Percentiles rank a stretch among this genome's conserved stretches.
These are phyloP conservation scores for Thielaviopsis euricoi DNA, from an alignment of 2,329 filamentous ascomycete genomes.

Conservation along the genomic window DNA sequence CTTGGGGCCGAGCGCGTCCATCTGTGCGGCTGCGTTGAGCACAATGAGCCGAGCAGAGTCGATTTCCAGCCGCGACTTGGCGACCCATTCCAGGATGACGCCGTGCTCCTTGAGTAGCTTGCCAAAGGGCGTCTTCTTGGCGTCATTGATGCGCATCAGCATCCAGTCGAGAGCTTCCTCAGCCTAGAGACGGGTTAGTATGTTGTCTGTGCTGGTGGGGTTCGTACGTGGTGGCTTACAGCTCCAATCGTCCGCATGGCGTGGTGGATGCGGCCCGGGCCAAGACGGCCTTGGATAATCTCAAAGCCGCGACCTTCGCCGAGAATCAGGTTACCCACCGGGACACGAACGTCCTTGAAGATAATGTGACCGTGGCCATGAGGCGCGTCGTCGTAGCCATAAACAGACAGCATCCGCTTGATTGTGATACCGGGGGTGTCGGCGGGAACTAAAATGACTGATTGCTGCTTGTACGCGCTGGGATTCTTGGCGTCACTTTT, in stretches of 20 bases:
- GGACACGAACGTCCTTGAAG: constrained; percentile 82
- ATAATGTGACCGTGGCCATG: constrained; percentile 90
- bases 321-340: constrained; percentile 67
- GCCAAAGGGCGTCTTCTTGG: constrained; percentile 78
- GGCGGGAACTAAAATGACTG: constrained; percentile 75
- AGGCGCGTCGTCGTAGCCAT: constrained; percentile 95
- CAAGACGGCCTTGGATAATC: constrained; percentile 93
- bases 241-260: constrained; percentile 90
- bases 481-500: constrained; percentile 65
- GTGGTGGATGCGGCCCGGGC: constrained; percentile 92
- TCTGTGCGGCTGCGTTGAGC: constrained; percentile 86
- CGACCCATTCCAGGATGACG: constrained; percentile 89
- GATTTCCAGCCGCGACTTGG: constrained; percentile 82
- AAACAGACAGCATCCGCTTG: constrained; percentile 82
- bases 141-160: constrained; percentile 86
- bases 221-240: constrained; percentile 24
- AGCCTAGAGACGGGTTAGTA: constrained; percentile 28
- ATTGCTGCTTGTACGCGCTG: constrained; percentile 78
- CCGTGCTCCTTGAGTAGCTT: constrained; percentile 77
- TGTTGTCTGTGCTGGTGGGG: not conserved
- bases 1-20: constrained; percentile 81
- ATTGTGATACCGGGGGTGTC: constrained; percentile 75
- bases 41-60: constrained; percentile 81
- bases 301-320: constrained; percentile 92
- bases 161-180: constrained; percentile 90